phyloP scores from a whole-genome alignment of 2,329 filamentous ascomycete genomes.

The Colletotrichum somersetense region DNA sequence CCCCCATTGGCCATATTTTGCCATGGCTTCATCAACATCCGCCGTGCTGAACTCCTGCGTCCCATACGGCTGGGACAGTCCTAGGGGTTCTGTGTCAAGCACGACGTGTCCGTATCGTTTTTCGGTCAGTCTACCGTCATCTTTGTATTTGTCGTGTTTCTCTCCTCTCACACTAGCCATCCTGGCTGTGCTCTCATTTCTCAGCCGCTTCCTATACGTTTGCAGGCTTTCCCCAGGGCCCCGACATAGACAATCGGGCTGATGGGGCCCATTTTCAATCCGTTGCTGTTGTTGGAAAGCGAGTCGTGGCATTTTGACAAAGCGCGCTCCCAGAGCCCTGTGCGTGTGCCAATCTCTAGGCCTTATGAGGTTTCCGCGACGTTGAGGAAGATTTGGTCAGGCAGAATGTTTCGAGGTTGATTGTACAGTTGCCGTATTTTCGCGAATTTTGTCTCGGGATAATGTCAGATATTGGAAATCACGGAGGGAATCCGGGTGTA shows the following conservation, averaged over 20 bases:
- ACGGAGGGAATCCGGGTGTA: neutral
- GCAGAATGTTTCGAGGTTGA: neutral
- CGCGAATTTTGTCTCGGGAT: too few species aligned
- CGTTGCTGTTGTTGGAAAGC: neutral
- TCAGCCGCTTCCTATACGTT: neutral
- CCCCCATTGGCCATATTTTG: slow-evolving; percentile 1
- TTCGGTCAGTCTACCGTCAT: neutral
- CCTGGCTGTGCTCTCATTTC: neutral
- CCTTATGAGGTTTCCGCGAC: too few species aligned
- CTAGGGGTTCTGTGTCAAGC: neutral
- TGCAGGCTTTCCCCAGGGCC: neutral
- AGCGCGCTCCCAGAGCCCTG: neutral
- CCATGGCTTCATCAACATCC: neutral
- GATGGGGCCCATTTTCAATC: slow-evolving; percentile 2
- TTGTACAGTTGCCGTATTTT: neutral
- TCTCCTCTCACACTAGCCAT: slow-evolving; percentile 1
- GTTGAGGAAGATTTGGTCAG: neutral
- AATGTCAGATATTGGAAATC: too few species aligned
- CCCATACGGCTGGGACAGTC: neutral
- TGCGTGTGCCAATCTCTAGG: neutral
- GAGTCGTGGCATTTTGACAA: neutral
- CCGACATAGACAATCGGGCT: neutral
- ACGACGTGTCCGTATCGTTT: neutral
- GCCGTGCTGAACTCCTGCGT: slow-evolving; percentile 1
- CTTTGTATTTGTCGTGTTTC: neutral